Conservation (phyloP, 169 alveolate genomes). For the Miamiensis avidus region DNA sequence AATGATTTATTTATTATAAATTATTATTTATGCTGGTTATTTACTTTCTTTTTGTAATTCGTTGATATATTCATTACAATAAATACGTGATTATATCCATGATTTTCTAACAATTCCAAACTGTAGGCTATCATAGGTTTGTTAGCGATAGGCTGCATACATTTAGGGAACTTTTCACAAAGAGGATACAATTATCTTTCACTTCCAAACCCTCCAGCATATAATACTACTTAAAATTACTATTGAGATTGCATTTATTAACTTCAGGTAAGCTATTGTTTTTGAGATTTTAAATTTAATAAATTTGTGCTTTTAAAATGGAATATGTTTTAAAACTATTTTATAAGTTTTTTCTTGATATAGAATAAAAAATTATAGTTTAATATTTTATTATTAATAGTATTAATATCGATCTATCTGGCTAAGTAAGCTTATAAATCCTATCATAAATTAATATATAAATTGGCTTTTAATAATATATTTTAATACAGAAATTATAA, state of each 20-base stretch:
- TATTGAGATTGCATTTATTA: neutral
- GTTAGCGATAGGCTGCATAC: conserved; percentile 19
- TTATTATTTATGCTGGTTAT: neutral
- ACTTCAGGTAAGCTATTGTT: neutral
- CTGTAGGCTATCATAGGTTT: conserved; percentile 27
- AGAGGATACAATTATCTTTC: conserved; percentile 21
- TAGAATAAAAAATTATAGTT: neutral
- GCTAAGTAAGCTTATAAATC: too few relatives aligned
- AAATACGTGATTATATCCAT: conserved; percentile 3
- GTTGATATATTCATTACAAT: neutral
- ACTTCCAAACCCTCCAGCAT: neutral
- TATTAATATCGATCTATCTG: too few relatives aligned
- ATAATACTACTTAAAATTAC: too few relatives aligned
- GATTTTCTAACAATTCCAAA: conserved; percentile 28
- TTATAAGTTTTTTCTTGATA: too few relatives aligned
- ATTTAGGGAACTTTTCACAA: conserved; percentile 28
- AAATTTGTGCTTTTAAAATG: too few relatives aligned
- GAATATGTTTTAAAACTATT: too few relatives aligned
- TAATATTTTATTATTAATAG: too few relatives aligned
- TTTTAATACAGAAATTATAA: too few relatives aligned
- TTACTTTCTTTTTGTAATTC: neutral
- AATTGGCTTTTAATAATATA: too few relatives aligned
- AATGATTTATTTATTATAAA: neutral
- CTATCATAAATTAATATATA: too few relatives aligned
- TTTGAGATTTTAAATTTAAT: too few relatives aligned